A percentile compares a stretch with the other conserved stretches of the same genome.
These are phyloP conservation scores for Arctium lappa DNA, from an alignment of 129 eudicot genomes.

Conservation along the genomic window DNA sequence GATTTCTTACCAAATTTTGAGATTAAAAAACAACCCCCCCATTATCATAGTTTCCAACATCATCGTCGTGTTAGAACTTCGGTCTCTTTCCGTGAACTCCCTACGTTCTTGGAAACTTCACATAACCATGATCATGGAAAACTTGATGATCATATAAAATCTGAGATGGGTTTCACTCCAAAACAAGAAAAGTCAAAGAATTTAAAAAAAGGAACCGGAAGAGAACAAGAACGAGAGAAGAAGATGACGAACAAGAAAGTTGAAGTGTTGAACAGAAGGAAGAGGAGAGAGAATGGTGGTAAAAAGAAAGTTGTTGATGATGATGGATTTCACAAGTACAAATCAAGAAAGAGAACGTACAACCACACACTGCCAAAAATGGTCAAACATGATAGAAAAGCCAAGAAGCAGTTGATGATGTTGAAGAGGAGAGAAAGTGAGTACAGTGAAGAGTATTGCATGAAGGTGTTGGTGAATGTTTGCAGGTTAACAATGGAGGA, in stretches of 20 bases:
- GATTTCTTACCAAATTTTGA: constrained; percentile 5
- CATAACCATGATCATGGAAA: not conserved
- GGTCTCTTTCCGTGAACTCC: constrained; percentile 14
- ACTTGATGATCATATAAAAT: not conserved
- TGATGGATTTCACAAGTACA: constrained; percentile 17
- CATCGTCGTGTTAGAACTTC: constrained; percentile 8
- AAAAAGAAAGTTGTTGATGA: constrained; percentile 4
- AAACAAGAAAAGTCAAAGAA: constrained; percentile 5
- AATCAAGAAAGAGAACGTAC: constrained; percentile 18
- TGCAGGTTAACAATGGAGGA: constrained; percentile 18
- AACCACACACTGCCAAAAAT: constrained; percentile 18
- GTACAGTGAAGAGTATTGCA: constrained; percentile 18
- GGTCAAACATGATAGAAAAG: not conserved
- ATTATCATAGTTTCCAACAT: not conserved
- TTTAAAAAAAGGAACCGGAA: not conserved
- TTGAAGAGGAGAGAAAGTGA: constrained; percentile 18
- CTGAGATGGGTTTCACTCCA: constrained; percentile 7
- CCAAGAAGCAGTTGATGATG: not conserved
- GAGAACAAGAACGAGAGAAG: not conserved
- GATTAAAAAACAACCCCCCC: not conserved
- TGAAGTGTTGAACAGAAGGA: not conserved
- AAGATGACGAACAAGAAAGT: not conserved
- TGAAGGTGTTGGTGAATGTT: constrained; percentile 6
- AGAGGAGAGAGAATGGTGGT: not conserved
- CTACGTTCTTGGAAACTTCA: not conserved